Evolutionary conservation across 2,329 filamentous ascomycete genomes (phyloP), one percentile per base, ranked within the genome.

Genomic region (Ophidiomyces ophidiicola): DNA sequence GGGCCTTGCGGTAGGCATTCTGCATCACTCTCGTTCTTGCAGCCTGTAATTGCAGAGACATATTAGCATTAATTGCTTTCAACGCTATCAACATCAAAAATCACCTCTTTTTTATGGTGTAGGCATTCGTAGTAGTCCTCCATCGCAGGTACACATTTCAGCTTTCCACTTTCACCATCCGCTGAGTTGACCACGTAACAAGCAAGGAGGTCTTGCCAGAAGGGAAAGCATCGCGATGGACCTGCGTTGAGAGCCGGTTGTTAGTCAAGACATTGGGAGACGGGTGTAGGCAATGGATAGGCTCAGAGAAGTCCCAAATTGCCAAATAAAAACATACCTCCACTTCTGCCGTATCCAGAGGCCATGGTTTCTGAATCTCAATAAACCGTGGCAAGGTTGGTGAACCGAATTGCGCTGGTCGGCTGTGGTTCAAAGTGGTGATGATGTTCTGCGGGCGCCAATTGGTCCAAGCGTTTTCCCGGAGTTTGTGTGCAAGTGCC

Each of bases 61-160:
- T 21, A 21, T 18, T 32, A 17, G 23, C 12, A 3, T 31, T 26
- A 7, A 7, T 34, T 15, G 6, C 24, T 20, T 30, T 25, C 17
- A n/a, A 17, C 33, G 14, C 5, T 34, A 31, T 15, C n/a, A 15
- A 17, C 6, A 19, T 20, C 30, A 15, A 20, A 10, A 20, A 3
- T 6, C 56, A 96, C 90, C 84, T 98, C 90, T 70, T 98, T 98
- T 72, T 82, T 86, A 72, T 98, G 90, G 63, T 98, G 90, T 58
- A 98, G 68, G 65, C 92, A 98, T 69, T 98, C 90, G 62, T 94
- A 93, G 70, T 98, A 98, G 61, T 98, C 90, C 62, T 98, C 90
- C 50, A 96, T 71, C 3, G 78, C 74, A 11, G 82, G 80, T 12
- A 72, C 68, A 62, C 92, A 98, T 67, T 93, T 93, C 63, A 78